Evolutionary conservation across 805 yeast genomes (phyloP).

Genomic region (Pichia nanzhaoensis): DNA sequence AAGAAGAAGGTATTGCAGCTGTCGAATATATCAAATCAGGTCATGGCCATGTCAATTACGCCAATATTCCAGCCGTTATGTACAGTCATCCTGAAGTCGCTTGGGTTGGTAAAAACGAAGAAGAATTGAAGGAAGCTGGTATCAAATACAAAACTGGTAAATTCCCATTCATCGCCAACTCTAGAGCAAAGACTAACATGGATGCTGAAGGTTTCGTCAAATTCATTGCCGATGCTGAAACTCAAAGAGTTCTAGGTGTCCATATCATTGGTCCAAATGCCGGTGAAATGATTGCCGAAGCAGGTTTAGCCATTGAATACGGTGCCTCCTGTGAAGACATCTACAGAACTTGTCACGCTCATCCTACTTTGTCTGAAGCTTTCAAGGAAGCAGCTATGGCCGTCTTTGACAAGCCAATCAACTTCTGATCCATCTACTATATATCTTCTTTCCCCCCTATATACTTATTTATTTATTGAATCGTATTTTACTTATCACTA

Average conservation of each 20-base stretch:
- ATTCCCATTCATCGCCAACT: conserved; percentile 98
- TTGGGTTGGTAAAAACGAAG: conserved; percentile 95
- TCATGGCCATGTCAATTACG: conserved; percentile 97
- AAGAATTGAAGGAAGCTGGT: conserved; percentile 56
- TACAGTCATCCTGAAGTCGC: conserved; percentile 99
- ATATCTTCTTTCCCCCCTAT: neutral
- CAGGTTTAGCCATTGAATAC: conserved; percentile 93
- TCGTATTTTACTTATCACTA: neutral
- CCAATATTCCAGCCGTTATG: conserved; percentile 97
- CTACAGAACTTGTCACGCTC: conserved; percentile 97
- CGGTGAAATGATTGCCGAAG: conserved; percentile 99
- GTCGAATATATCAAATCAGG: conserved; percentile 91
- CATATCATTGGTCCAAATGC: conserved; percentile 98
- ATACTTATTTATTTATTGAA: neutral
- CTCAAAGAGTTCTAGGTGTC: conserved; percentile 92
- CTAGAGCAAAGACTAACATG: conserved; percentile 96
- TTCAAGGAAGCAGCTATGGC: conserved; percentile 97
- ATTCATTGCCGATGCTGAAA: conserved; percentile 92
- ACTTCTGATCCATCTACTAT: conserved; percentile 42
- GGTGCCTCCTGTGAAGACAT: conserved; percentile 98
- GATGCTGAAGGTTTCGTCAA: conserved; percentile 98
- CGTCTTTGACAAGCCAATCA: conserved; percentile 85
- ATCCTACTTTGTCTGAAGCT: conserved; percentile 97
- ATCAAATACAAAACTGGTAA: conserved; percentile 90
- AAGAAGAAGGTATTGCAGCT: conserved; percentile 99